Evolutionary conservation across 176 grass and related monocot species (phyloP).

Genomic region (Carex scoparia): DNA sequence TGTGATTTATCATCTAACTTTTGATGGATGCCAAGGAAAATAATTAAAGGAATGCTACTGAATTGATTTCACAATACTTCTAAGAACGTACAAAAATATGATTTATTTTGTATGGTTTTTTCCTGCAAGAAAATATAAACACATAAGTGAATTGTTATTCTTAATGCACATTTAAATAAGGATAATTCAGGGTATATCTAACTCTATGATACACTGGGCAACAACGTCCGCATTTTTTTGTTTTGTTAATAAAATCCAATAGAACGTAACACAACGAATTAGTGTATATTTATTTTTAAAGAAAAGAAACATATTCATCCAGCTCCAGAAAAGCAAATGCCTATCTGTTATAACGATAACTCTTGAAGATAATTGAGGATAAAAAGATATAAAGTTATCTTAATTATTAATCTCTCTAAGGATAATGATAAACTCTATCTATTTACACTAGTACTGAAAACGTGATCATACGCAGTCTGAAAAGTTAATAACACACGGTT

Average conservation of each 20-base stretch:
- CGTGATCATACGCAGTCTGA: too few species aligned
- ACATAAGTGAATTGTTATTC: too few species aligned
- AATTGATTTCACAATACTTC: not conserved
- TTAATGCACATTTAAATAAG: not conserved
- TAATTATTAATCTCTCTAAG: not conserved
- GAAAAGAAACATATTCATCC: not conserved
- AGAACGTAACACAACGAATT: not conserved
- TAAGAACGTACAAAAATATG: not conserved
- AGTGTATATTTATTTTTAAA: not conserved
- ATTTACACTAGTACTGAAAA: too few species aligned
- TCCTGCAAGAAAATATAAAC: not conserved
- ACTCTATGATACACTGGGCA: too few species aligned
- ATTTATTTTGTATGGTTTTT: not conserved
- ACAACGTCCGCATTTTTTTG: not conserved
- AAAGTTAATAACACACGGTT: too few species aligned
- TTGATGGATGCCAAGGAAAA: not conserved
- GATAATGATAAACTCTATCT: not conserved
- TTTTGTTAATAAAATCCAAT: not conserved
- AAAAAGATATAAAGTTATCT: not conserved
- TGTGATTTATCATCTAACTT: not conserved
- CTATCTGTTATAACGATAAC: not conserved
- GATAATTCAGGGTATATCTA: too few species aligned
- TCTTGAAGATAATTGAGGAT: not conserved
- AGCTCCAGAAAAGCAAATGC: too few species aligned
- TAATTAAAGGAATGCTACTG: not conserved